Percentiles rank a stretch among this genome's conserved stretches.
These are phyloP conservation scores for Taphrina betulina DNA, from an alignment of 1,139 yeast species.

Conservation along the genomic window DNA sequence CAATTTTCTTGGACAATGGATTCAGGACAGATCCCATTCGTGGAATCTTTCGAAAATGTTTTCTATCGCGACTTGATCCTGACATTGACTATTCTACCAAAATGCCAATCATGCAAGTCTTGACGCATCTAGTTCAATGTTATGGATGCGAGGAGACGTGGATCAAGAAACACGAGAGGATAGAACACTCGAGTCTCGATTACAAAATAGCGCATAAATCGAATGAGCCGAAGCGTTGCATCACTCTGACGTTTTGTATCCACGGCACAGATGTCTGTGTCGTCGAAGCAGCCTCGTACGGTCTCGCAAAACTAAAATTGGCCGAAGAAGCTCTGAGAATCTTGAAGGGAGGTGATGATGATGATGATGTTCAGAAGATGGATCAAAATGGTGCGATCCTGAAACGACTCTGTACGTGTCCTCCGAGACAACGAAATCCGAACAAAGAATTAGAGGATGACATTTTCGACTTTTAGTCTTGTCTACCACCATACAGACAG, in stretches of 20 bases:
- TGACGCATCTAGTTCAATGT: neutral
- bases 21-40: slow-evolving; percentile 14
- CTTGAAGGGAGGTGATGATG: neutral
- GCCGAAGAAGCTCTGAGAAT: slow-evolving; percentile 3
- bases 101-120: slow-evolving; percentile 2
- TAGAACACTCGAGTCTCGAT: neutral
- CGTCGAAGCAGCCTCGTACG: neutral
- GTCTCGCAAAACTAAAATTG: slow-evolving; percentile 6
- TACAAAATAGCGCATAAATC: slow-evolving; percentile 3
- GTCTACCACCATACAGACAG: too few relatives aligned
- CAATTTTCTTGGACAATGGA: slow-evolving; percentile 34
- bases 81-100: slow-evolving; percentile 5
- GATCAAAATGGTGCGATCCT: too few relatives aligned
- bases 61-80: slow-evolving; percentile 6
- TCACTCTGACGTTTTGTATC: neutral
- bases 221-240: neutral
- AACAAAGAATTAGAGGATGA: neutral
- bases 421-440: neutral
- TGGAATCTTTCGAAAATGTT: neutral
- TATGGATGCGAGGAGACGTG: slow-evolving; percentile 1
- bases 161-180: neutral
- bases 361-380: neutral
- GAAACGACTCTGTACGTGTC: neutral
- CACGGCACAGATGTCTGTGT: neutral
- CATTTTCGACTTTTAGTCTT: neutral